phyloP scores from a whole-genome alignment of 2,329 filamentous ascomycete genomes.

The Curvularia lunata region DNA sequence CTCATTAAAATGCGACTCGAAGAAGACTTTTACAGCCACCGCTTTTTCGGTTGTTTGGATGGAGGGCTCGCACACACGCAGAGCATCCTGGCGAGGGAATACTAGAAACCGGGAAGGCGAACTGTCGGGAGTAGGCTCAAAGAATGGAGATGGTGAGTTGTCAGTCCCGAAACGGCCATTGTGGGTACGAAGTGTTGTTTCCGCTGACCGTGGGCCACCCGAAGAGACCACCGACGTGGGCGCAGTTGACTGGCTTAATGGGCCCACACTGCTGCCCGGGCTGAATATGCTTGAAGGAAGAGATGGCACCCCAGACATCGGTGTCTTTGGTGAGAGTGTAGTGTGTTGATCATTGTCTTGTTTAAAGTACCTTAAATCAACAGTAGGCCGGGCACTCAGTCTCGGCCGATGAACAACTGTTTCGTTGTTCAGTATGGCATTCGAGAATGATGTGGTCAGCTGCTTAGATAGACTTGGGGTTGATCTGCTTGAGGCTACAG shows the following conservation, averaged over 20 bases:
- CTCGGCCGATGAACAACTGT: conserved; percentile 45
- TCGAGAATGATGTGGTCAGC: conserved; percentile 36
- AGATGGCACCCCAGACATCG: conserved; percentile 27
- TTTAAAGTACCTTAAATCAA: conserved; percentile 23
- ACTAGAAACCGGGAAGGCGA: conserved; percentile 33
- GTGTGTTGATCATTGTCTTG: conserved; percentile 9
- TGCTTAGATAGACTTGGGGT: conserved; percentile 39
- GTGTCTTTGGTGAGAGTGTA: conserved; percentile 10
- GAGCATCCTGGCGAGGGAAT: conserved; percentile 45
- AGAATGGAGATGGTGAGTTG: conserved; percentile 26
- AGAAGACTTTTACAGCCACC: conserved; percentile 80
- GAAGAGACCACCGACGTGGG: conserved; percentile 46
- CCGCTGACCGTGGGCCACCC: conserved; percentile 37
- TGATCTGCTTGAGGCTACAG: conserved; percentile 36
- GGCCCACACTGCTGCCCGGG: conserved; percentile 33
- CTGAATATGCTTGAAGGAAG: conserved; percentile 38
- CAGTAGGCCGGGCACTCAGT: conserved; percentile 35
- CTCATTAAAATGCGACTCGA: conserved; percentile 85
- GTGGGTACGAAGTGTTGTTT: conserved; percentile 33
- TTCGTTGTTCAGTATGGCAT: conserved; percentile 34
- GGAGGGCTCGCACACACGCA: conserved; percentile 45
- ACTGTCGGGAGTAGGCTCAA: conserved; percentile 23
- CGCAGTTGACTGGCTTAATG: conserved; percentile 42
- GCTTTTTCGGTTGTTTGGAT: conserved; percentile 74
- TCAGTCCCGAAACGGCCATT: conserved; percentile 23